Percentiles rank a stretch among this genome's conserved stretches.
These are phyloP conservation scores for Ensete ventricosum DNA, from an alignment of 176 grass and related monocot species.

Conservation along the genomic window DNA sequence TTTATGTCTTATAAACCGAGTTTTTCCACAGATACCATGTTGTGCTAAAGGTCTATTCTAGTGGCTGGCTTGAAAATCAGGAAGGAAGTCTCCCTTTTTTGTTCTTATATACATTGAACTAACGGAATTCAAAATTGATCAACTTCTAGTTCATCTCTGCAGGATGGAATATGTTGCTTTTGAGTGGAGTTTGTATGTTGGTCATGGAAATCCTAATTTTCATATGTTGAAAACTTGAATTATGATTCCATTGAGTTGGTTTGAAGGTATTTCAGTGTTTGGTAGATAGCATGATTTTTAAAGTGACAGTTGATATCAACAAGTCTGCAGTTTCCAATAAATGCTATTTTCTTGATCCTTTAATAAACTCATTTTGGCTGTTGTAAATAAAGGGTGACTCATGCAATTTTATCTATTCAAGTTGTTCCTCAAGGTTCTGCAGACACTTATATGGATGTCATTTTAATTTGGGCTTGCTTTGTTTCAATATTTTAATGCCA, in stretches of 20 bases:
- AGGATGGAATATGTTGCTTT: too few species aligned
- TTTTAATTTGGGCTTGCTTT: background rate
- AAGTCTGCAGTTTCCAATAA: background rate
- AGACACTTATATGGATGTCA: background rate
- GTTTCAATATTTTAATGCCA: background rate
- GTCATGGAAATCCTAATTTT: background rate
- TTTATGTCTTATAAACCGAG: too few species aligned
- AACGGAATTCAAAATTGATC: too few species aligned
- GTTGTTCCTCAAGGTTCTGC: background rate
- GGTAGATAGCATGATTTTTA: background rate
- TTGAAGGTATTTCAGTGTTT: background rate
- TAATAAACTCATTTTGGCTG: background rate
- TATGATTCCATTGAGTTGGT: background rate
- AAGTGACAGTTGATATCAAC: background rate
- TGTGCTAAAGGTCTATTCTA: too few species aligned
- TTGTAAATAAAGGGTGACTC: background rate
- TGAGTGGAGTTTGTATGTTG: background rate
- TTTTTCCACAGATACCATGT: too few species aligned
- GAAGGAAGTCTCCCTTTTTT: too few species aligned
- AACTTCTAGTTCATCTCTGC: too few species aligned
- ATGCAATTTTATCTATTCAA: background rate
- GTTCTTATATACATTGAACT: too few species aligned
- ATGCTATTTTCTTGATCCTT: background rate
- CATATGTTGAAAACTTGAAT: background rate
- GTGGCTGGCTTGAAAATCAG: too few species aligned